Evolutionary conservation across 1,139 yeast species (phyloP).

Genomic region (Blastobotrys buckinghamii): DNA sequence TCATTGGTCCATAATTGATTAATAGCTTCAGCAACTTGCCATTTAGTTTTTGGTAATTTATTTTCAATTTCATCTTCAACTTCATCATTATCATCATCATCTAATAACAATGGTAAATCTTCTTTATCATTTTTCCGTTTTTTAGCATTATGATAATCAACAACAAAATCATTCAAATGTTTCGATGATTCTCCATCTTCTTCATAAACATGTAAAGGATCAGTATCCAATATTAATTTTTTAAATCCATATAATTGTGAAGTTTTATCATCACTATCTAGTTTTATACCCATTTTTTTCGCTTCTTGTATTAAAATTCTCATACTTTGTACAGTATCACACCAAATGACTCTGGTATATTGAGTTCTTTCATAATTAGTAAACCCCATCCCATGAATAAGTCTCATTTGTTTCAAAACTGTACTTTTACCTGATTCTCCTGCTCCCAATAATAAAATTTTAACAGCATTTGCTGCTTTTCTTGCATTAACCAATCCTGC

Average conservation of each 20-base stretch:
- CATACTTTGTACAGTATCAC: conserved; percentile 87
- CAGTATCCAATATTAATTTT: conserved; percentile 14
- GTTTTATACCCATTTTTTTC: conserved; percentile 19
- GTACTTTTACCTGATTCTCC: conserved; percentile 98
- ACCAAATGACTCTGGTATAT: conserved; percentile 90
- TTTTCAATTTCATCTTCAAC: background rate
- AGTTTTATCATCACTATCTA: conserved; percentile 21
- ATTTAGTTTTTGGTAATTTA: conserved; percentile 21
- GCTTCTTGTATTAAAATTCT: conserved; percentile 56
- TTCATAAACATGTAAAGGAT: conserved; percentile 13
- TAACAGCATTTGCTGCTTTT: conserved; percentile 43
- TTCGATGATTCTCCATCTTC: conserved; percentile 5
- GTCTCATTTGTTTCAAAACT: conserved; percentile 84
- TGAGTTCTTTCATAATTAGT: conserved; percentile 71
- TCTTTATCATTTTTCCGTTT: conserved; percentile 2
- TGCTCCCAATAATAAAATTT: conserved; percentile 75
- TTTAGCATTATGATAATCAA: conserved; percentile 3
- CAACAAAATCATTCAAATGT: conserved; percentile 8
- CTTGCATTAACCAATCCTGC: conserved; percentile 52
- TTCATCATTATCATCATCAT: background rate
- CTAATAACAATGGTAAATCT: background rate
- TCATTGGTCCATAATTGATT: conserved; percentile 61
- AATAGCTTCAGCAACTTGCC: conserved; percentile 64
- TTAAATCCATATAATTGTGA: conserved; percentile 14
- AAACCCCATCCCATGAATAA: conserved; percentile 84